Conservation (phyloP, 495 filamentous ascomycete species). For the Lasiosphaeria ovina region DNA sequence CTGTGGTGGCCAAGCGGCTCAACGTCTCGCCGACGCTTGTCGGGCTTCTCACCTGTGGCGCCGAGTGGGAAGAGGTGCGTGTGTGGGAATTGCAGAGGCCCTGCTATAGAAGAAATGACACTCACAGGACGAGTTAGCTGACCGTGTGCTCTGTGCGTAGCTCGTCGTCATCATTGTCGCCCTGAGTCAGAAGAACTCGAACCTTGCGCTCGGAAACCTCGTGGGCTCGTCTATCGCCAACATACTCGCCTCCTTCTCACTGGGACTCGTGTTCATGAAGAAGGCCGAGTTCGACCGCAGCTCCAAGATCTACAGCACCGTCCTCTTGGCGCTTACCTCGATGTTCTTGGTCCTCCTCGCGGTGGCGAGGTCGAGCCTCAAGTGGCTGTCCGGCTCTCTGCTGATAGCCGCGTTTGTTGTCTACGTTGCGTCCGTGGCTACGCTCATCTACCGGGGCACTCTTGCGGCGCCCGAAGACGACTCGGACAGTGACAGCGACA, state of each 20-base stretch:
- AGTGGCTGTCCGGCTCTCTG: slow-evolving; percentile 33
- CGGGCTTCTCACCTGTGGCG: slow-evolving; percentile 53
- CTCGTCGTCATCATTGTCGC: slow-evolving; percentile 53
- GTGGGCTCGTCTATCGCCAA: slow-evolving; percentile 57
- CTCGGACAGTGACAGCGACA: slow-evolving; percentile 24
- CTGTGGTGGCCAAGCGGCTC: slow-evolving; percentile 45
- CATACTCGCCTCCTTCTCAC: slow-evolving; percentile 55
- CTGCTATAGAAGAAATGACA: neutral
- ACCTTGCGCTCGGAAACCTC: slow-evolving; percentile 56
- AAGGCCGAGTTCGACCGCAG: slow-evolving; percentile 42
- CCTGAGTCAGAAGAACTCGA: slow-evolving; percentile 43
- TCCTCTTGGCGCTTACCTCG: slow-evolving; percentile 41
- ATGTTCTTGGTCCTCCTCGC: slow-evolving; percentile 34
- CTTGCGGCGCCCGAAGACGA: slow-evolving; percentile 35
- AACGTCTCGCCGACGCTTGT: slow-evolving; percentile 50
- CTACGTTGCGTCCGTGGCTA: slow-evolving; percentile 48
- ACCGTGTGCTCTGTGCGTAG: slow-evolving; percentile 25
- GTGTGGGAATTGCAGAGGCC: too few species aligned
- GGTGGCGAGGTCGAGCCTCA: slow-evolving; percentile 28
- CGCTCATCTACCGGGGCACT: slow-evolving; percentile 46
- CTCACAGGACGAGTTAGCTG: neutral
- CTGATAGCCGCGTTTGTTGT: slow-evolving; percentile 44
- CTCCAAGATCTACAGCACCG: slow-evolving; percentile 46
- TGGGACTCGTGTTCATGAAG: slow-evolving; percentile 46
- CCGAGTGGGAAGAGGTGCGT: slow-evolving; percentile 57